Base-by-base conservation (phyloP, 2,329 filamentous ascomycete genomes). In the Trichophyton benhamiae region DNA sequence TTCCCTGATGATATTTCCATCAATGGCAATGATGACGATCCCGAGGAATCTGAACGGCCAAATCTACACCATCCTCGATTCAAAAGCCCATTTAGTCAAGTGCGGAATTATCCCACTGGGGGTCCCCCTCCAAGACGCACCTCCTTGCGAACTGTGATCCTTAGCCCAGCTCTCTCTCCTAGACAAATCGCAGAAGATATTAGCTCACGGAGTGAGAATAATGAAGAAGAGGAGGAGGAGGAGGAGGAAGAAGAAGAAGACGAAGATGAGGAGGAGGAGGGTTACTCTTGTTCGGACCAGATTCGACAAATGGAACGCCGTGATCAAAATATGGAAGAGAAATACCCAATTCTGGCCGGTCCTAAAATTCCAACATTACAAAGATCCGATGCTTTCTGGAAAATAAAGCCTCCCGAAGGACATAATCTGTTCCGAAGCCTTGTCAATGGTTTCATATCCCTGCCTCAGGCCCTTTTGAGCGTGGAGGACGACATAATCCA, bases 401-500 rank as follows among this genome's bases (percentile, higher is more conserved):
- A 42, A 42, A 38, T 38, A 38, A 13, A 3, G 8, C 41, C 41
- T 44, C 11, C 41, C 4, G 15, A n/a, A 17, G 41, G 41, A 44
- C 41, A 44, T 44, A 44, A n/a, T 49, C 9, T 49, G 7, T 49
- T 11, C 22, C 17, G 13, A 8, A 20, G 22, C 6, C 17, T 27
- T 13, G 6, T 49, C 13, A 30, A 61, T 3, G 5, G 59, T 13
- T 52, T 52, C 20, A 61, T 63, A 20, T 63, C 63, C 13, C 60
- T 65, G 11, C 63, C 63, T 8, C 22, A 7, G 1, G 62, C 63
- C 17, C 52, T 49, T 44, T 48, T 13, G 11, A 27, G 41, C 11
- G 60, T 13, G 33, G 33, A 63, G 49, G 58, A 65, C 48, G 63
- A 65, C 38, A 65, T 65, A 60, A 57, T 30, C 20, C 53, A 22